Base-by-base conservation (phyloP, 441 rosid genomes). In the Geranium incanum region DNA sequence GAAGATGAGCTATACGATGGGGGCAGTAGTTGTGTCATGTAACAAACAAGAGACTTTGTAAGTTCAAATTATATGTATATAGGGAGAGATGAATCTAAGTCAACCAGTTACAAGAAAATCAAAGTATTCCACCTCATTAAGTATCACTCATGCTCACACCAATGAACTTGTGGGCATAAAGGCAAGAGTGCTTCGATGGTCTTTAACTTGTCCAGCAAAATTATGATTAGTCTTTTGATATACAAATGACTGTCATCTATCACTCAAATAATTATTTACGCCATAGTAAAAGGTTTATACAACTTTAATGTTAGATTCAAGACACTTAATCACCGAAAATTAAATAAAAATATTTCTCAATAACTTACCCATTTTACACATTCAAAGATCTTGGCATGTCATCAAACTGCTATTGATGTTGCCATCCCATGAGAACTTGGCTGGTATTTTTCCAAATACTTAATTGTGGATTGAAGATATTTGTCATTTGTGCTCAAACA, bases 401-500 rank as follows among this genome's bases (percentile, higher is more conserved):
- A 52, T 77, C 70, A 78, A 73, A 59, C 64, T 15, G 63, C 67
- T 50, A 65, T 9, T 28, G 78, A 70, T n/a, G 72, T 68, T 43
- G 41, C 15, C 55, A 57, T 16, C 60, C 60, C 12, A 41, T 12
- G 38, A 39, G 81, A 75, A 76, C 60, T 52, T 15, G 78, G 70
- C 68, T 68, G 68, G 74, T 72, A 77, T 43, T 75, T 73, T 7
- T 78, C 80, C 70, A 87, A 64, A 76, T 79, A 81, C 74, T 78
- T 78, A 67, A 81, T 77, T 15, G 98, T 87, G 68, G 89, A 82
- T 71, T 76, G 80, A 70, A 91, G 72, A 77, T 83, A 84, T 73
- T 73, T 86, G 78, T 90, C 82, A 16, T 81, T 78, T 3, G 80
- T 62, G 70, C 77, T 79, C 78, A 88, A 72, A 76, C 89, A 85